Base-by-base conservation (phyloP, 129 eudicot genomes). In the Arctium minus region DNA sequence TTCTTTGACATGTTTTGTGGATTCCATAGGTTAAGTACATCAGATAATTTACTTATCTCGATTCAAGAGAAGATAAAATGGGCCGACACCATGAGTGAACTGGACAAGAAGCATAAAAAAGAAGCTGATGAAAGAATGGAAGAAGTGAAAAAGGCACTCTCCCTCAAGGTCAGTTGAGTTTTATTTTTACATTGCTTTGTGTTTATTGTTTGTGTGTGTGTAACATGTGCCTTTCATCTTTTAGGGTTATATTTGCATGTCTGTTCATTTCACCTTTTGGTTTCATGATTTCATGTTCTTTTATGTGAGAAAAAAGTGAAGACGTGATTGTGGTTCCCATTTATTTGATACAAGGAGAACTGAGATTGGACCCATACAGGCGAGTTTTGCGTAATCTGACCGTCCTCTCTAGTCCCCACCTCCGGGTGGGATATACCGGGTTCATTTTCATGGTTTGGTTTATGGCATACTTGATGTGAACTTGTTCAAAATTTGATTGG, bases 51-150 rank as follows among this genome's bases (percentile, higher is more conserved):
- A 42, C 94, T 94, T 18, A 85, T 88, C 72, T 77, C 97, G 38
- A 94, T 94, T 78, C 97, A 94, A 89, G 97, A 94, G 65, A 94
- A 94, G 92, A 94, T 94, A 77, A 94, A 94, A 80, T 94, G 97
- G 98, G 98, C 97, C 2, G 97, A 92, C 88, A 70, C 75, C 27
- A 94, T 89, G 98, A 89, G 90, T 87, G 97, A 92, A 83, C 64
- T 86, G 86, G 95, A 94, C 88, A 86, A 89, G 88, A 89, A 89
- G 85, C 98, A 94, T 80, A 79, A 72, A 67, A 94, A 92, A 76
- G 97, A 92, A 77, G 91, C 91, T 1, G 97, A 88, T 38, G 98
- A 90, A 69, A 89, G 77, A 76, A 78, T 85, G 73, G 97, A 94
- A 62, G 95, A 94, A 85, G 91, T 87, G n/a, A 94, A 90, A 88